Conservation (phyloP, 2,329 filamentous ascomycete genomes). For the Nannizziopsis barbatae region DNA sequence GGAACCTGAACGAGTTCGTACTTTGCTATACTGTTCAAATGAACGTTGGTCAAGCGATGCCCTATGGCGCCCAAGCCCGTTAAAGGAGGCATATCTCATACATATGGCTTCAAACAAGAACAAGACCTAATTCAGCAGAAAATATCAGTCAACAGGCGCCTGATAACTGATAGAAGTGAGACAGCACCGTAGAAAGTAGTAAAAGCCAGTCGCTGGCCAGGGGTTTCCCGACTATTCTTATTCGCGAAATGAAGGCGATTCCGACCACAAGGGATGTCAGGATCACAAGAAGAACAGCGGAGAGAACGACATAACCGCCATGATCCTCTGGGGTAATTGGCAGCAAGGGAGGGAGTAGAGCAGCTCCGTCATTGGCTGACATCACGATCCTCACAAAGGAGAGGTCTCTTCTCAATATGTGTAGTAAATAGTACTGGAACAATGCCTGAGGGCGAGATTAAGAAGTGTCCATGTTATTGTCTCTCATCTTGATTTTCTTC, state of each 20-base stretch:
- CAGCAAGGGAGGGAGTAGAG: constrained; percentile 13
- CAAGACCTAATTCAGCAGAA: constrained; percentile 1
- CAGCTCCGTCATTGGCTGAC: not conserved
- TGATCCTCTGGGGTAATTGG: constrained; percentile 13
- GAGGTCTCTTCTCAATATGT: not conserved
- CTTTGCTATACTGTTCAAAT: constrained; percentile 17
- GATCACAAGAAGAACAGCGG: constrained; percentile 14
- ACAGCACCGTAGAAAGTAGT: constrained; percentile 15
- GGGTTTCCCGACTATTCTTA: constrained; percentile 14
- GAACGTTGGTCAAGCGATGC: constrained; percentile 13
- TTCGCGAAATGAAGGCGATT: constrained; percentile 17
- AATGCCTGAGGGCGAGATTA: too few relatives aligned
- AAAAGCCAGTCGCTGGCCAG: constrained; percentile 17
- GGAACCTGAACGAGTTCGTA: constrained; percentile 1
- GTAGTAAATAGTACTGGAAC: not conserved
- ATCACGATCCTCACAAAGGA: not conserved
- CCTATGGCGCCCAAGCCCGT: constrained; percentile 17
- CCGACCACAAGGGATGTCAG: constrained; percentile 16
- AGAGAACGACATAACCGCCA: constrained; percentile 15
- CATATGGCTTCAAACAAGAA: constrained; percentile 15
- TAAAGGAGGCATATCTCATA: constrained; percentile 15
- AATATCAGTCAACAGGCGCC: not conserved
- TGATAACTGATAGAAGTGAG: not conserved
- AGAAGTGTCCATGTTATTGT: too few relatives aligned
- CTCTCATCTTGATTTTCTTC: too few relatives aligned